Percentiles rank a stretch among this genome's conserved stretches.
Evolutionary conservation across 148 eudicot genomes (phyloP).

Genomic region (Rhododendron molle): DNA sequence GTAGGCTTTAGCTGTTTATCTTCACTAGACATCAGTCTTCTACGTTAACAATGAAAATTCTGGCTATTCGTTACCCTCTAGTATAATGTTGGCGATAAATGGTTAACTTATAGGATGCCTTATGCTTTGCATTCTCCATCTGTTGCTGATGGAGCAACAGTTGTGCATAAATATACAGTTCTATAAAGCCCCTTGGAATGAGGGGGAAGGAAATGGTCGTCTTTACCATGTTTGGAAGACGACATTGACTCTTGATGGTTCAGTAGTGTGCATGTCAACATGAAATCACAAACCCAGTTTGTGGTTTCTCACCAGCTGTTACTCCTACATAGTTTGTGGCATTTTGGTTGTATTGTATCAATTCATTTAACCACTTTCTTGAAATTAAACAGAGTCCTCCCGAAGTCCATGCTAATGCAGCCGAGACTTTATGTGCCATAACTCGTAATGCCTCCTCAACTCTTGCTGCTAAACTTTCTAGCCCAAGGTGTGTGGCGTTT

Average conservation of each 20-base stretch:
- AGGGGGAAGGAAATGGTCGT: not conserved
- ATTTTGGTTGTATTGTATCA: not conserved
- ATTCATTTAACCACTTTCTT: constrained; percentile 14
- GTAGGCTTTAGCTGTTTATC: not conserved
- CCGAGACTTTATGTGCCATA: constrained; percentile 84
- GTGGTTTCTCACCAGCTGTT: not conserved
- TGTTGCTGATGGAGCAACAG: not conserved
- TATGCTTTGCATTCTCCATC: not conserved
- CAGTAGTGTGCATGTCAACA: not conserved
- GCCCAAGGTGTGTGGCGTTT: constrained; percentile 60
- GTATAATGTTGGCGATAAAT: not conserved
- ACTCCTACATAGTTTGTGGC: not conserved
- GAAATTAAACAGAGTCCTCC: constrained; percentile 58
- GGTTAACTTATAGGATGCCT: not conserved
- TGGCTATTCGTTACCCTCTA: not conserved
- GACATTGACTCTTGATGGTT: not conserved
- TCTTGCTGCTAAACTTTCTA: constrained; percentile 81
- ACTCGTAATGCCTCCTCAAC: constrained; percentile 85
- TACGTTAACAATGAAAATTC: not conserved
- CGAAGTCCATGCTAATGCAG: constrained; percentile 97
- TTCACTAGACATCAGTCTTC: not conserved
- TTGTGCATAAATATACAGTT: not conserved
- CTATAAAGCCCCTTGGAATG: not conserved
- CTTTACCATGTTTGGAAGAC: not conserved
- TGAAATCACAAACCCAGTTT: not conserved